phyloP scores from a whole-genome alignment of 2,329 filamentous ascomycete species.

The Emmonsiellopsis sp. region DNA sequence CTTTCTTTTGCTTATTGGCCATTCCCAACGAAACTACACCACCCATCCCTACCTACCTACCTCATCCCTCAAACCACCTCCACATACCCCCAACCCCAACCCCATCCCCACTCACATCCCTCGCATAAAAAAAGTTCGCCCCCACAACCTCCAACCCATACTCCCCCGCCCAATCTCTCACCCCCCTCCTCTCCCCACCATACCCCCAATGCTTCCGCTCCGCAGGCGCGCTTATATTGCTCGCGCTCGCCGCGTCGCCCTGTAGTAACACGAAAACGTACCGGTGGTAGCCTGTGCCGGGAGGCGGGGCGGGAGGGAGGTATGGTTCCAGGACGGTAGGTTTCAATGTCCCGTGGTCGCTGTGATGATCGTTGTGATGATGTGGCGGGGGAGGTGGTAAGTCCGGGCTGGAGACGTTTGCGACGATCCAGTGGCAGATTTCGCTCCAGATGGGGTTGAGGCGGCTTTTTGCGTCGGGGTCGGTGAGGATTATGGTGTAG shows the following conservation, averaged over 20 bases:
- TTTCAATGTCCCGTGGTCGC: neutral
- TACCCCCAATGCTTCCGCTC: constrained; percentile 49
- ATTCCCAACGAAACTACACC: neutral
- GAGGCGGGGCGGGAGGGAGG: constrained; percentile 45
- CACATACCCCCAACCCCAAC: neutral
- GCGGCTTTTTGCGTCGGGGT: constrained; percentile 49
- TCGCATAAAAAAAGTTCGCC: constrained; percentile 21
- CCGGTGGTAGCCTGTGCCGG: constrained; percentile 47
- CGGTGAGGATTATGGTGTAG: constrained; percentile 44
- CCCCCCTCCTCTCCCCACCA: constrained; percentile 35
- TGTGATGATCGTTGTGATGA: neutral
- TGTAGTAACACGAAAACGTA: constrained; percentile 48
- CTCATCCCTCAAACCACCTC: neutral
- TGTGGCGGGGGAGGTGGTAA: constrained; percentile 4
- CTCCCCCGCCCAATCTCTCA: constrained; percentile 21
- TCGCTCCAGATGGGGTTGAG: constrained; percentile 46
- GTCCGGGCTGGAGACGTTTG: constrained; percentile 12
- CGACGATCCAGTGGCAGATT: constrained; percentile 47
- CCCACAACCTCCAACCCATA: constrained; percentile 21
- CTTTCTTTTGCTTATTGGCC: neutral
- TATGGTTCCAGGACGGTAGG: constrained; percentile 25
- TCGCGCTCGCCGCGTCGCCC: constrained; percentile 25
- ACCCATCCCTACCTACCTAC: neutral
- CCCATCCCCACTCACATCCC: constrained; percentile 12
- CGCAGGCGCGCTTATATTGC: constrained; percentile 33